Conservation (phyloP, 441 rosid species). For the Populus trichocarpa region DNA sequence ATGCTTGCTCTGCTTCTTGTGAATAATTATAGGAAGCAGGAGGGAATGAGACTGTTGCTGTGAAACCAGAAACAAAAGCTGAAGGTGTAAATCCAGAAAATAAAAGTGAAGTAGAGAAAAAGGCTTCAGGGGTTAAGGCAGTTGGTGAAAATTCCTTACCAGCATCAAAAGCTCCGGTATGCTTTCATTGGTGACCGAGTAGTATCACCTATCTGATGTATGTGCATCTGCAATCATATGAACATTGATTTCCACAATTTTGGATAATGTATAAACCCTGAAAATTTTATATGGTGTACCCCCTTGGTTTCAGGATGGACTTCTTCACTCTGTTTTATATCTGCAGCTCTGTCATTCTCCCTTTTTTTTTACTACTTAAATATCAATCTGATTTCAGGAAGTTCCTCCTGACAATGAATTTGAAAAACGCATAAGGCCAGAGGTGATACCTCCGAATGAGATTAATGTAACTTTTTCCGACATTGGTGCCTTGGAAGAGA, state of each 20-base stretch:
- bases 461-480: slow-evolving; percentile 59
- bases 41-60: slow-evolving; percentile 14
- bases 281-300: not conserved
- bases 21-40: slow-evolving; percentile 31
- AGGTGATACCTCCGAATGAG: slow-evolving; percentile 64
- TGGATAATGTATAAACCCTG: not conserved
- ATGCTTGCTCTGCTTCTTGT: slow-evolving; percentile 1
- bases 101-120: slow-evolving; percentile 34
- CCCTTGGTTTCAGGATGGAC: not conserved
- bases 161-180: slow-evolving; percentile 42
- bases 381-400: slow-evolving; percentile 24
- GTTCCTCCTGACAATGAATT: slow-evolving; percentile 63
- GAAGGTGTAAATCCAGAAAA: slow-evolving; percentile 34
- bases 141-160: slow-evolving; percentile 37
- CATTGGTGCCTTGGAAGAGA: slow-evolving; percentile 69
- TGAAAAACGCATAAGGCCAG: slow-evolving; percentile 80
- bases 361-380: not conserved
- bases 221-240: not conserved
- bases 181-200: slow-evolving; percentile 4
- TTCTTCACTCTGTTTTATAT: not conserved
- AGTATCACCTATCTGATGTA: not conserved
- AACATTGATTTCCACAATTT: not conserved
- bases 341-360: not conserved
- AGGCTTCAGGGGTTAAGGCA: slow-evolving; percentile 34
- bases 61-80: slow-evolving; percentile 32